These are phyloP conservation scores for Arthrobotrys megalospora DNA, from an alignment of 2,329 filamentous ascomycete genomes.

Conservation along the genomic window DNA sequence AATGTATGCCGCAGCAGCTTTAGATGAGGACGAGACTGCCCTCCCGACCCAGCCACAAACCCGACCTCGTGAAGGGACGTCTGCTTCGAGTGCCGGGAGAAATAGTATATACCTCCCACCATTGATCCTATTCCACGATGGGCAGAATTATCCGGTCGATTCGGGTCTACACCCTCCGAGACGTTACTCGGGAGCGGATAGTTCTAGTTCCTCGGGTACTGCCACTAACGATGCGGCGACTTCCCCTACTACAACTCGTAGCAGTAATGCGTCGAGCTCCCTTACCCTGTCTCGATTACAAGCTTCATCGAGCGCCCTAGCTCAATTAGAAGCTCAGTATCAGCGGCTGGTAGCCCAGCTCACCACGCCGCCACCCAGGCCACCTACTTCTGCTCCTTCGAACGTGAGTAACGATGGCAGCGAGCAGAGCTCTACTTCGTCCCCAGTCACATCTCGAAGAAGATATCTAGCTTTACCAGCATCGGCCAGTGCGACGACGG, in stretches of 20 bases:
- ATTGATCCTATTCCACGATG: slow-evolving; percentile 50
- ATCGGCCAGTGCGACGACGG: slow-evolving; percentile 56
- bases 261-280: slow-evolving; percentile 52
- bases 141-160: slow-evolving; percentile 38
- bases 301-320: slow-evolving; percentile 54
- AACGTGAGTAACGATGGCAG: slow-evolving; percentile 29
- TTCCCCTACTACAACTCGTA: slow-evolving; percentile 31
- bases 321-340: slow-evolving; percentile 59
- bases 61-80: slow-evolving; percentile 56
- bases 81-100: slow-evolving; percentile 46
- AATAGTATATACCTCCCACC: slow-evolving; percentile 54
- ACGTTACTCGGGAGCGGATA: slow-evolving; percentile 34
- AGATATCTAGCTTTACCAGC: slow-evolving; percentile 53
- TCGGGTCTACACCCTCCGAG: slow-evolving; percentile 37
- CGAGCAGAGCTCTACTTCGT: slow-evolving; percentile 32
- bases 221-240: slow-evolving; percentile 39
- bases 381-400: slow-evolving; percentile 51
- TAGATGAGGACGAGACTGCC: slow-evolving; percentile 58
- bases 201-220: slow-evolving; percentile 18
- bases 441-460: slow-evolving; percentile 51
- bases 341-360: slow-evolving; percentile 57
- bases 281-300: slow-evolving; percentile 56
- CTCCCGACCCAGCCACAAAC: slow-evolving; percentile 52
- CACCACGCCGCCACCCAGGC: slow-evolving; percentile 55
- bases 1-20: slow-evolving; percentile 57